Conservation (phyloP, 2,329 filamentous ascomycete species). For the Phoma herbarum region DNA sequence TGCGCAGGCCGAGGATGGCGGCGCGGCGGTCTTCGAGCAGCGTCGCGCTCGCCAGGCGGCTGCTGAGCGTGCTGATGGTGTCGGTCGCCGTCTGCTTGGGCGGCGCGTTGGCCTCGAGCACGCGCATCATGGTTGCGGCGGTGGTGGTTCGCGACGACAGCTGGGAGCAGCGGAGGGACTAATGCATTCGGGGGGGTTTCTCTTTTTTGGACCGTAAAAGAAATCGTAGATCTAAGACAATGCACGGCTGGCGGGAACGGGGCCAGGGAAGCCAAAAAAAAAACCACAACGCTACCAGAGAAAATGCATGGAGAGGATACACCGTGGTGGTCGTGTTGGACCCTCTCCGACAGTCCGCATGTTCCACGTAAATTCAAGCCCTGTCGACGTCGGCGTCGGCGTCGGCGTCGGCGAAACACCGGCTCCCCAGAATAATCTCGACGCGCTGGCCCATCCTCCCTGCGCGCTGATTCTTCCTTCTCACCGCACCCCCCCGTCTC, state of each 20-base stretch:
- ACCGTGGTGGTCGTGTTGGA: neutral
- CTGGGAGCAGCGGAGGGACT: neutral
- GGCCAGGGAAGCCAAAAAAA: neutral
- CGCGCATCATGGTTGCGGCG: slow-evolving; percentile 56
- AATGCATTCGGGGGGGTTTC: too few species aligned
- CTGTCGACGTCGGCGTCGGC: too few species aligned
- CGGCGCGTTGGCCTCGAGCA: slow-evolving; percentile 76
- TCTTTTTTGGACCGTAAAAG: too few species aligned
- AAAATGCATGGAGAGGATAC: slow-evolving; percentile 6
- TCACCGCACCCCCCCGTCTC: slow-evolving; percentile 13
- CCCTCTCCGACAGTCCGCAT: slow-evolving; percentile 21
- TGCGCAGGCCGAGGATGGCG: slow-evolving; percentile 89
- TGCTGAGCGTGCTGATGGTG: slow-evolving; percentile 89
- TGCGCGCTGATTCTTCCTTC: neutral
- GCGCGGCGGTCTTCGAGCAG: slow-evolving; percentile 93
- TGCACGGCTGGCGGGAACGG: neutral
- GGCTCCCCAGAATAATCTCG: slow-evolving; percentile 14
- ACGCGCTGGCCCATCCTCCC: neutral
- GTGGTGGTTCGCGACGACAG: neutral
- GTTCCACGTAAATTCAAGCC: slow-evolving; percentile 35
- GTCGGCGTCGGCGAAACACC: slow-evolving; percentile 31
- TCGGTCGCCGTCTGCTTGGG: slow-evolving; percentile 96
- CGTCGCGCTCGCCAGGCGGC: slow-evolving; percentile 85
- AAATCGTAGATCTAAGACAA: neutral
- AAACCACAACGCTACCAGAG: neutral